These are phyloP conservation scores for Pythium guiyangense DNA, from an alignment of 352 stramenopile genomes.

Conservation along the genomic window DNA sequence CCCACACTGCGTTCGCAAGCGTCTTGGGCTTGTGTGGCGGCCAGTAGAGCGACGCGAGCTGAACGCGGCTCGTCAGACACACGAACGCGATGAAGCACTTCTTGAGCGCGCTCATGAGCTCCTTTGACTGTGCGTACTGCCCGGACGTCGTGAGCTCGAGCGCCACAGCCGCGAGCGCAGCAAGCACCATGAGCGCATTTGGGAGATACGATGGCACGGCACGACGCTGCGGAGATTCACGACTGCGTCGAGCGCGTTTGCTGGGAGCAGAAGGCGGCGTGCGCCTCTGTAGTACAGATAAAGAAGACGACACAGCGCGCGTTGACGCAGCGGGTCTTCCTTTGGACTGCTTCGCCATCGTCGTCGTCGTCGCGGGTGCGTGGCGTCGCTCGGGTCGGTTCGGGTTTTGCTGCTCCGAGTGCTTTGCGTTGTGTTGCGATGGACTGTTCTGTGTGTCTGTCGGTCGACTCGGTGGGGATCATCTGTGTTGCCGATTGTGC, in stretches of 20 bases:
- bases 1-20: slow-evolving; percentile 21
- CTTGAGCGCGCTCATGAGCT: slow-evolving; percentile 43
- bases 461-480: no score
- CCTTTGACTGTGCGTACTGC: slow-evolving; percentile 38
- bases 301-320: background rate
- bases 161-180: slow-evolving; percentile 35
- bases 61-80: slow-evolving; percentile 39
- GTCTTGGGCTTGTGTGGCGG: slow-evolving; percentile 28
- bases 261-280: background rate
- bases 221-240: background rate
- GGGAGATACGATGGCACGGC: slow-evolving; percentile 19
- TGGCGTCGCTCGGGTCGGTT: no score
- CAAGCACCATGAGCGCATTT: slow-evolving; percentile 28
- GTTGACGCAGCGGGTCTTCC: slow-evolving; percentile 4
- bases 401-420: no score
- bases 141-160: slow-evolving; percentile 54
- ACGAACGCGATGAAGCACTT: slow-evolving; percentile 57
- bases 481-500: no score
- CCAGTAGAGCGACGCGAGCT: slow-evolving; percentile 40
- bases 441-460: no score
- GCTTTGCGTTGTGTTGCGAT: no score
- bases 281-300: no score
- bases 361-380: background rate
- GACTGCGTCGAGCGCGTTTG: background rate
- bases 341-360: slow-evolving; percentile 8